Evolutionary conservation across 768 basidiomycete species (phyloP), one percentile per base, ranked within the genome.

Genomic region (Boletellus ananiceps): DNA sequence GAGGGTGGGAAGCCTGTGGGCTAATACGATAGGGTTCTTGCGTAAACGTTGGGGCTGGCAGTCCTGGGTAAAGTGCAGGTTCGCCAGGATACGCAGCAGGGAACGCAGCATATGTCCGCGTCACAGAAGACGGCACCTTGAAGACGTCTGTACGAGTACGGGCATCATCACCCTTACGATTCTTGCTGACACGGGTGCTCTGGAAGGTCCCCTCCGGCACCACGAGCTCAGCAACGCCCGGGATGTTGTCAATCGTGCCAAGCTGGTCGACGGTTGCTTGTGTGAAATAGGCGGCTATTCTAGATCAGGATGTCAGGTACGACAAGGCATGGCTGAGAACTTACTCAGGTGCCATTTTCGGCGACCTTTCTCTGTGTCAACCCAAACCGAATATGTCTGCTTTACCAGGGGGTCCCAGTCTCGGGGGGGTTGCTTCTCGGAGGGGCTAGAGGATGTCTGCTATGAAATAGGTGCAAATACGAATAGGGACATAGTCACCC

Each of bases 321-420:
- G 37, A 42, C 14, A 21, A 47, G 29, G 27, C 13, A 19, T 15
- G 29, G 41, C 36, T 51, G 19, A 51, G 34, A 41, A 70, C 82
- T 64, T 62, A 89, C 88, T 89, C 36, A 91, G 72, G 64, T 90
- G 88, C 88, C 87, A 89, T 69, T 91, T 91, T 41, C 83, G 76
- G 47, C 73, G 73, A 36, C 86, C 83, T 56, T 76, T 78, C 31
- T 76, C 76, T 5, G 82, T 81, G 47, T 80, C 74, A 29, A 84
- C 80, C 81, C 81, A 87, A 34, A 86, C 88, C 0, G 87, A 89
- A 63, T 89, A 91, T 0, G 88, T 90, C 65, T 89, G 88, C 64
- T 90, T 90, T 47, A 90, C 82, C 37, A 88, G 73, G 8, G 77
- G 79, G 57, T 86, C 81, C 81, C 81, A 83, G 49, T 78, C 78